phyloP scores from a whole-genome alignment of 345 rosid genomes.

The Syzygium jambos region DNA sequence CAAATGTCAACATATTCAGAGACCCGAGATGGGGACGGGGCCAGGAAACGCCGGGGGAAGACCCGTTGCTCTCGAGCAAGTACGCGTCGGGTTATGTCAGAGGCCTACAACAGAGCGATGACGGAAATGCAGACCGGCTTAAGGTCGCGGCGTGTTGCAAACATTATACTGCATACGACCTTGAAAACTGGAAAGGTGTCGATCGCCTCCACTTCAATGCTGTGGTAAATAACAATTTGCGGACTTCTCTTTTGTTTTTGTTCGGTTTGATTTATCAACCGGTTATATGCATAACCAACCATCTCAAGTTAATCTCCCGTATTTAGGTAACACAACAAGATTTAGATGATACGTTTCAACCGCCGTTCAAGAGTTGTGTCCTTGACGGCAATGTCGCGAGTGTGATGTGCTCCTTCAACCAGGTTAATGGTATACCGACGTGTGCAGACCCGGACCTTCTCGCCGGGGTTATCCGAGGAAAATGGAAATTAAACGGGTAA shows the following conservation, averaged over 20 bases:
- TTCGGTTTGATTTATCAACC: background rate
- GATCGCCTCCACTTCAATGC: slow-evolving; percentile 76
- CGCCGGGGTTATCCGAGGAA: slow-evolving; percentile 59
- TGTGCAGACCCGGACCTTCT: slow-evolving; percentile 88
- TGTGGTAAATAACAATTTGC: slow-evolving; percentile 23
- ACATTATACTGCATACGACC: slow-evolving; percentile 92
- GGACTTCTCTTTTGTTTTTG: background rate
- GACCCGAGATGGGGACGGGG: slow-evolving; percentile 99
- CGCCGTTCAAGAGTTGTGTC: slow-evolving; percentile 95
- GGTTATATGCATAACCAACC: background rate
- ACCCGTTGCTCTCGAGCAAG: slow-evolving; percentile 71
- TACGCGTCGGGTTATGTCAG: slow-evolving; percentile 60
- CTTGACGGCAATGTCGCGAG: slow-evolving; percentile 95
- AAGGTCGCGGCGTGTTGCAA: slow-evolving; percentile 97
- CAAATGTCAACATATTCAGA: slow-evolving; percentile 78
- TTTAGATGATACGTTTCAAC: slow-evolving; percentile 89
- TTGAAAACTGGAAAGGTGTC: slow-evolving; percentile 82
- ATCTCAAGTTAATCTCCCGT: background rate
- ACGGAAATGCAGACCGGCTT: slow-evolving; percentile 38
- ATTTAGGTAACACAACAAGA: slow-evolving; percentile 82
- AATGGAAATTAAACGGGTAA: slow-evolving; percentile 91
- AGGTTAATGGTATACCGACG: slow-evolving; percentile 84
- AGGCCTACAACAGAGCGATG: slow-evolving; percentile 70
- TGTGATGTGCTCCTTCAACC: slow-evolving; percentile 95
- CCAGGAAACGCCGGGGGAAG: slow-evolving; percentile 97